A percentile compares a stretch with the other conserved stretches of the same genome.
Evolutionary conservation across 2,329 filamentous ascomycete genomes (phyloP).

Genomic region (Xylariaceae sp.): DNA sequence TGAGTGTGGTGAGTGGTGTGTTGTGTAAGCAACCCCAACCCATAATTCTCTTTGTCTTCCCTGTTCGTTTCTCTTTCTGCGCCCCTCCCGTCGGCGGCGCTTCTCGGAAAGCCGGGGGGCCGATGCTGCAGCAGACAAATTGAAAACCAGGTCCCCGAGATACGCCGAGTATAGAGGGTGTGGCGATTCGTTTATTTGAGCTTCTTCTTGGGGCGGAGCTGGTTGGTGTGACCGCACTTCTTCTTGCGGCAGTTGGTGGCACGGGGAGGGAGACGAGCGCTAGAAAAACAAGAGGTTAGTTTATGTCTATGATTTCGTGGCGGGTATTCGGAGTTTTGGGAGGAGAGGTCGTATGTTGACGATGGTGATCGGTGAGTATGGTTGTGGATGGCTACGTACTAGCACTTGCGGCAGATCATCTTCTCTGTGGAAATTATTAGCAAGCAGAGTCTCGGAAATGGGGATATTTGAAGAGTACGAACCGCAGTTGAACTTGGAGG

Average conservation of each 20-base stretch:
- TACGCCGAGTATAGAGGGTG: background rate
- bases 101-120: constrained; percentile 5
- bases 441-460: background rate
- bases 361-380: background rate
- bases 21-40: constrained; percentile 4
- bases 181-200: constrained; percentile 22
- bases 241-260: constrained; percentile 99
- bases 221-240: constrained; percentile 99
- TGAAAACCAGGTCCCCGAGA: background rate
- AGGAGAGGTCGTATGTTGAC: background rate
- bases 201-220: constrained; percentile 99
- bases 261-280: constrained; percentile 31
- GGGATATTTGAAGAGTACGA: background rate
- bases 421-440: constrained; percentile 50
- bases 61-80: background rate
- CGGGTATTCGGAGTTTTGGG: background rate
- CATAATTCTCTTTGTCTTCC: background rate
- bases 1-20: background rate
- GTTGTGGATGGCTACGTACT: constrained; percentile 55
- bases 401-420: constrained; percentile 99
- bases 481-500: constrained; percentile 98
- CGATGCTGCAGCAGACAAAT: no score
- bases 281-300: constrained; percentile 9
- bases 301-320: background rate
- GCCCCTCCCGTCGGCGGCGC: background rate